phyloP scores from a whole-genome alignment of 805 yeast genomes.

The Pichia occidentalis region DNA sequence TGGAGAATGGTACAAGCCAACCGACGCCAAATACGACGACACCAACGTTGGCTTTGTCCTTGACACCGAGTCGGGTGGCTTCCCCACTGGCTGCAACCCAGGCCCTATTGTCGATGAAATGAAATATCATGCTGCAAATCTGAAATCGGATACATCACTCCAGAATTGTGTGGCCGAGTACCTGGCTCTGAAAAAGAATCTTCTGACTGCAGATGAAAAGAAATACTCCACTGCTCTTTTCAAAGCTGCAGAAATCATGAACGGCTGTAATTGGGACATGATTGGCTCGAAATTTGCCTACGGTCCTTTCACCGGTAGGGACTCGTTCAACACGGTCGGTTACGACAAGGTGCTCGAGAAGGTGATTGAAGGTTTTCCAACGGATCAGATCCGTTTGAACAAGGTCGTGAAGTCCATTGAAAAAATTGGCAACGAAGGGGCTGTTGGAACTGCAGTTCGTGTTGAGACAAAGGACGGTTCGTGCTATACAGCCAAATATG shows the following conservation, averaged over 20 bases:
- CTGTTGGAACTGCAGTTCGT: conserved; percentile 10
- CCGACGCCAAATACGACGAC: conserved; percentile 28
- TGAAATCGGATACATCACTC: conserved; percentile 23
- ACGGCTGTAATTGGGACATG: conserved; percentile 28
- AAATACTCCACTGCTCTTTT: conserved; percentile 25
- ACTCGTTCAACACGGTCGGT: conserved; percentile 25
- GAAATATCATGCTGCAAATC: conserved; percentile 30
- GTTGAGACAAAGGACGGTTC: conserved; percentile 18
- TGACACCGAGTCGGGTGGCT: conserved; percentile 8
- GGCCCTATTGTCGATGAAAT: conserved; percentile 28
- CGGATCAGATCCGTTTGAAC: conserved; percentile 17
- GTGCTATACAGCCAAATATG: conserved; percentile 26
- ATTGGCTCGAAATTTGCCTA: conserved; percentile 23
- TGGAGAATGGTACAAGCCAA: conserved; percentile 17
- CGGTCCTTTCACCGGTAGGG: conserved; percentile 28
- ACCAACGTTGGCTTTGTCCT: conserved; percentile 12
- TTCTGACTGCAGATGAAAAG: conserved; percentile 23
- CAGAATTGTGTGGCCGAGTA: conserved; percentile 24
- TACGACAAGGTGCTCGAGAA: conserved; percentile 26
- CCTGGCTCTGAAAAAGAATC: conserved; percentile 15
- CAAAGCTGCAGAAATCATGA: conserved; percentile 25
- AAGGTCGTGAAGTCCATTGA: conserved; percentile 26
- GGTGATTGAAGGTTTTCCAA: conserved; percentile 24
- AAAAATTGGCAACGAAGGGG: conserved; percentile 14
- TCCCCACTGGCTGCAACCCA: conserved; percentile 26